Evolutionary conservation across 2,329 filamentous ascomycete species (phyloP).

Genomic region (Epichloe baconii): DNA sequence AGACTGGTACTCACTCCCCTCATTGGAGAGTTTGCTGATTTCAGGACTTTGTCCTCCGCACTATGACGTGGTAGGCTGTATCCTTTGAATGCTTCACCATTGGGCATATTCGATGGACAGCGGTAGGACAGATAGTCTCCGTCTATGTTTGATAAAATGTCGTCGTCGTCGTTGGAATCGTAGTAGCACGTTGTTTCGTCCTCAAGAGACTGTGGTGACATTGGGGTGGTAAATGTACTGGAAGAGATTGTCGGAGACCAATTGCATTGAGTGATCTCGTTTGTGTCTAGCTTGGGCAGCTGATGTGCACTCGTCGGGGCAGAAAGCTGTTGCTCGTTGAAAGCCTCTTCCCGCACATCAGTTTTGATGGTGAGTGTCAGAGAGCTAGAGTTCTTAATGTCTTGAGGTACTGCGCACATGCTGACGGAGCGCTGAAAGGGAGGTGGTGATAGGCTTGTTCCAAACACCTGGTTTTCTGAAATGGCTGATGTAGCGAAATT

Average conservation of each 20-base stretch:
- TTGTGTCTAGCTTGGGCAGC: slow-evolving; percentile 13
- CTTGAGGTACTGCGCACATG: slow-evolving; percentile 12
- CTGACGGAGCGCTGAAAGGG: slow-evolving; percentile 29
- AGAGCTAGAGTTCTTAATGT: slow-evolving; percentile 11
- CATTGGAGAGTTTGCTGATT: neutral
- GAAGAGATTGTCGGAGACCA: slow-evolving; percentile 17
- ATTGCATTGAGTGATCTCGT: slow-evolving; percentile 10
- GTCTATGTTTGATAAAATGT: slow-evolving; percentile 23
- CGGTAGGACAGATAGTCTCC: slow-evolving; percentile 21
- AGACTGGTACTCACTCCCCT: slow-evolving; percentile 13
- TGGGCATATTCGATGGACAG: slow-evolving; percentile 8
- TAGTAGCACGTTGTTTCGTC: slow-evolving; percentile 33
- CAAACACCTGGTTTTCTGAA: slow-evolving; percentile 30
- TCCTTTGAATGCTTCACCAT: slow-evolving; percentile 15
- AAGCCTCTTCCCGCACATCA: slow-evolving; percentile 7
- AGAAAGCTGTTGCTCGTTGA: slow-evolving; percentile 9
- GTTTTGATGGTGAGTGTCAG: slow-evolving; percentile 13
- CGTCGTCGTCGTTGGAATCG: slow-evolving; percentile 31
- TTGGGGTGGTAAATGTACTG: slow-evolving; percentile 19
- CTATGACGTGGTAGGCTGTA: slow-evolving; percentile 33
- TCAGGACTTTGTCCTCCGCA: slow-evolving; percentile 11
- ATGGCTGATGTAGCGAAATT: slow-evolving; percentile 45
- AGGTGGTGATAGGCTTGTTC: slow-evolving; percentile 39
- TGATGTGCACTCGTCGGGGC: slow-evolving; percentile 5
- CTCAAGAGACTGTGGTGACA: slow-evolving; percentile 25